Conservation (phyloP, 345 rosid species). For the Salix viminalis region DNA sequence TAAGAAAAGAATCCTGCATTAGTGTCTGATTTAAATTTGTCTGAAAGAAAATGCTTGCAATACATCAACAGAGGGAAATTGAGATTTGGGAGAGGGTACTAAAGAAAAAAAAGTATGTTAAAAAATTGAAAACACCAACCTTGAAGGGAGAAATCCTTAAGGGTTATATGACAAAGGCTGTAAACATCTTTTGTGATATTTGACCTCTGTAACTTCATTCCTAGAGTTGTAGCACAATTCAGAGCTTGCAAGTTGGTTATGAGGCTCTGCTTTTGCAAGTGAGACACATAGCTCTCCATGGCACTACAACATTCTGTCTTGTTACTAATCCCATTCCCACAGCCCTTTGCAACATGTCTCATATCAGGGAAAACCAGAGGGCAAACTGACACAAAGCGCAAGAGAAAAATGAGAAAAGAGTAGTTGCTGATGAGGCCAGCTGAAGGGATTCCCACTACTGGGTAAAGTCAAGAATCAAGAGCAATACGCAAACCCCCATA, state of each 20-base stretch:
- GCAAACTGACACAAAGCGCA: slow-evolving; percentile 55
- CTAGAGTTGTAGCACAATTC: slow-evolving; percentile 76
- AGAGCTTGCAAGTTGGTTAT: slow-evolving; percentile 92
- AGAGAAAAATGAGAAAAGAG: neutral
- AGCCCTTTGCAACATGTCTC: slow-evolving; percentile 59
- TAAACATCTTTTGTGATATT: slow-evolving; percentile 68
- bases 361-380: slow-evolving; percentile 80
- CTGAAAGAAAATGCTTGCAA: slow-evolving; percentile 4
- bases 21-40: slow-evolving; percentile 9
- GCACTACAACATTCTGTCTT: slow-evolving; percentile 65
- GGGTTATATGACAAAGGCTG: slow-evolving; percentile 74
- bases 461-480: neutral
- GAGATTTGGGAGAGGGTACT: neutral
- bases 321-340: slow-evolving; percentile 50
- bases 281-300: slow-evolving; percentile 79
- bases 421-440: neutral
- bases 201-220: slow-evolving; percentile 57
- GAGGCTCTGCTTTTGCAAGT: slow-evolving; percentile 89
- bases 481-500: neutral
- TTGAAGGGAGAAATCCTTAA: slow-evolving; percentile 97
- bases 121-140: slow-evolving; percentile 40
- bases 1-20: slow-evolving; percentile 17
- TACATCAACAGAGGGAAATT: neutral
- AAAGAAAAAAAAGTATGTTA: neutral
- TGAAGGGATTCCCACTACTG: neutral